Percentiles rank a stretch among this genome's conserved stretches.
Evolutionary conservation across 768 basidiomycete species (phyloP).

Genomic region (Inosperma sp.): DNA sequence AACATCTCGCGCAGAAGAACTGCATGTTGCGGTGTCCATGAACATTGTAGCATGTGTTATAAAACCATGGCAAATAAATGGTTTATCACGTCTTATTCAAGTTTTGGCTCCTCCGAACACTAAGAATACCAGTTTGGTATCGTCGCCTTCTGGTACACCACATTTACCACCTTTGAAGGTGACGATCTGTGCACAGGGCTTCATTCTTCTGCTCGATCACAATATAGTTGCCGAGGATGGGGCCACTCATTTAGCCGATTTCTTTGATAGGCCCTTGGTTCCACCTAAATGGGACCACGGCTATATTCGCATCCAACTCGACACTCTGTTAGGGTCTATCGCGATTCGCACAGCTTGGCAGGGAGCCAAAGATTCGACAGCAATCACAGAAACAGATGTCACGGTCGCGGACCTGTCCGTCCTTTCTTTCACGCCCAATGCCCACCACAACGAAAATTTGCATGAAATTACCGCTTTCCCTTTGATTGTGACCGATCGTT

Average conservation of each 20-base stretch:
- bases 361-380: neutral
- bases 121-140: neutral
- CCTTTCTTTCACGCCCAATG: conserved; percentile 42
- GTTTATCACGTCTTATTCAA: conserved; percentile 41
- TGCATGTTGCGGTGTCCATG: conserved; percentile 39
- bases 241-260: conserved; percentile 26
- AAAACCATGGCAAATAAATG: conserved; percentile 52
- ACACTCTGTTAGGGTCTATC: conserved; percentile 32
- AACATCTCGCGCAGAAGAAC: conserved; percentile 6
- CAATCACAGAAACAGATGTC: conserved; percentile 8
- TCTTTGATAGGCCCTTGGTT: conserved; percentile 56
- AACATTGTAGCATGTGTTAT: conserved; percentile 55
- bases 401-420: conserved; percentile 49
- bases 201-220: conserved; percentile 39
- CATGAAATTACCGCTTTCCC: conserved; percentile 45
- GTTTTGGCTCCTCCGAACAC: conserved; percentile 18
- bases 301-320: conserved; percentile 53
- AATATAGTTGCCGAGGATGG: neutral
- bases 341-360: neutral
- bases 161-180: conserved; percentile 13
- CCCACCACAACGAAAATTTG: neutral
- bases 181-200: conserved; percentile 30
- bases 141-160: neutral
- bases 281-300: conserved; percentile 37
- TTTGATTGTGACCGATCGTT: conserved; percentile 69